A percentile compares a stretch with the other conserved stretches of the same genome.
These are phyloP conservation scores for Madurella fahalii DNA, from an alignment of 2,329 filamentous ascomycete species.

Conservation along the genomic window DNA sequence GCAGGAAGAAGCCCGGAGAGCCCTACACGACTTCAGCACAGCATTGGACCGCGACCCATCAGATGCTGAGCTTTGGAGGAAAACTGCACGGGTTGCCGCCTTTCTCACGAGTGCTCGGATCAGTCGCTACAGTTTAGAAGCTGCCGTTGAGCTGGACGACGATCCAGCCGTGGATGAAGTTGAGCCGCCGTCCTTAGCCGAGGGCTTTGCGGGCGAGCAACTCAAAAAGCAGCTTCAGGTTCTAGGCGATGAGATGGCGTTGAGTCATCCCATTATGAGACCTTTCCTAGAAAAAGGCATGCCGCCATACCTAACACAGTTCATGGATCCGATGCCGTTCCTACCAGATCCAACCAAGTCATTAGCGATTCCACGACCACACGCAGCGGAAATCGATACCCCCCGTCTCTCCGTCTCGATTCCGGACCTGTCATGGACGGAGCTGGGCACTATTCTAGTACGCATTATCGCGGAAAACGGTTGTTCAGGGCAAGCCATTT, in stretches of 20 bases:
- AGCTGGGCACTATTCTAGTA: conserved; percentile 40
- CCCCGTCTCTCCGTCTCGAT: conserved; percentile 30
- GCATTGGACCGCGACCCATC: conserved; percentile 63
- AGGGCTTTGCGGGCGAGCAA: conserved; percentile 60
- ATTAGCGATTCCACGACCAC: conserved; percentile 32
- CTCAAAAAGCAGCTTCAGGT: conserved; percentile 52
- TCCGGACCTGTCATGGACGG: conserved; percentile 38
- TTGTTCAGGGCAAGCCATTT: conserved; percentile 33
- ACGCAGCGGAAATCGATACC: conserved; percentile 15
- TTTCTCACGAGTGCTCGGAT: conserved; percentile 55
- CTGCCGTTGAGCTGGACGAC: conserved; percentile 63
- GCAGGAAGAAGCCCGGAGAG: conserved; percentile 38
- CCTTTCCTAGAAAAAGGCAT: conserved; percentile 53
- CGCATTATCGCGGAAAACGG: conserved; percentile 34
- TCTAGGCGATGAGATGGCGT: conserved; percentile 51
- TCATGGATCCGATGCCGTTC: conserved; percentile 60
- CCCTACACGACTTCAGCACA: conserved; percentile 53
- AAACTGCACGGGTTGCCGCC: conserved; percentile 53
- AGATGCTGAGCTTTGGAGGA: conserved; percentile 63
- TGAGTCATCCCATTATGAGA: conserved; percentile 58
- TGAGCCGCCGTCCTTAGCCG: conserved; percentile 58
- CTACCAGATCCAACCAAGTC: conserved; percentile 49
- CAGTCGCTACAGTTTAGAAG: conserved; percentile 60
- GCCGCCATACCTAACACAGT: conserved; percentile 47
- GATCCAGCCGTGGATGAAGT: conserved; percentile 60